A percentile compares a stretch with the other conserved stretches of the same genome.
These are phyloP conservation scores for Paratinospora sagittata DNA, from an alignment of 164 flowering plant genomes.

Conservation along the genomic window DNA sequence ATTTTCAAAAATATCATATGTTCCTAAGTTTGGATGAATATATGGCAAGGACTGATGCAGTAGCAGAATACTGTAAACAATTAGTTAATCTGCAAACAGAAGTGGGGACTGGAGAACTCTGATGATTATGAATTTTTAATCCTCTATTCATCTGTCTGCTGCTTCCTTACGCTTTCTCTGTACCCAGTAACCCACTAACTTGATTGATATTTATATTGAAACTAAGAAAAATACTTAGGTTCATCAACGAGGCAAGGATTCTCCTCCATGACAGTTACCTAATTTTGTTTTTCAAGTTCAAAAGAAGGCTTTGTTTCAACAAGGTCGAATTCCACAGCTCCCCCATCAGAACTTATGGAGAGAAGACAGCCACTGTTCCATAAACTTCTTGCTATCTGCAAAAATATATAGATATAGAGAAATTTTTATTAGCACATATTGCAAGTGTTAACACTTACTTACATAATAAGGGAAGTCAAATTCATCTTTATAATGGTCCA, in stretches of 20 bases:
- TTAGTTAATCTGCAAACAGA: too few relatives aligned
- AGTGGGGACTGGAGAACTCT: too few relatives aligned
- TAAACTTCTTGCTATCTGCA: constrained; percentile 34
- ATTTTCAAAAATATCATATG: constrained; percentile 8
- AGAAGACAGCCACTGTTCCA: constrained; percentile 48
- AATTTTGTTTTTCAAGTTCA: neutral
- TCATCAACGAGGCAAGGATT: neutral
- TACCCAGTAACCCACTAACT: neutral
- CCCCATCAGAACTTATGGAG: constrained; percentile 27
- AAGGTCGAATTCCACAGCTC: neutral
- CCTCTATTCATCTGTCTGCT: neutral
- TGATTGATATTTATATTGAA: neutral
- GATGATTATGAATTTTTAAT: too few relatives aligned
- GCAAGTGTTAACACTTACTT: neutral
- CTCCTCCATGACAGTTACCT: neutral
- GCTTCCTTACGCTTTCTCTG: neutral
- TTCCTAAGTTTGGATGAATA: neutral
- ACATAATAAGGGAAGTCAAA: too few relatives aligned
- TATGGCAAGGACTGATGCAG: neutral
- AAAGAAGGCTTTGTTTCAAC: neutral
- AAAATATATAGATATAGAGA: neutral
- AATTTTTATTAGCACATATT: neutral
- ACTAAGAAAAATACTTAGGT: neutral
- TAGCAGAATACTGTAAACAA: constrained; percentile 4
- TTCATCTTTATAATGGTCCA: neutral